Evolutionary conservation across 192 early-diverging fungal species (phyloP).

Genomic region (Podila epigama): DNA sequence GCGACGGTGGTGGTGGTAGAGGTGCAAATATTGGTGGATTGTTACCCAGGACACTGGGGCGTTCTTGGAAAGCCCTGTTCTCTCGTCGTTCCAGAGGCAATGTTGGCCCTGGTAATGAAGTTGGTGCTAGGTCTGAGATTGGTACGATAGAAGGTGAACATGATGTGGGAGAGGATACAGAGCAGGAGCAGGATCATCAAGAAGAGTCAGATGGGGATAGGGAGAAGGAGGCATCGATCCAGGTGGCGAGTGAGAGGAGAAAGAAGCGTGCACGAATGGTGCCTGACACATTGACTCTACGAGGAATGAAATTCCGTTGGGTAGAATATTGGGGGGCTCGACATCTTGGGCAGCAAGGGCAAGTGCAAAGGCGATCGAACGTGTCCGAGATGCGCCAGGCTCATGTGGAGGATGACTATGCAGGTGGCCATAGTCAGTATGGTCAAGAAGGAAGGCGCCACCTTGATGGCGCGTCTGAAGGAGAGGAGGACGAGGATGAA

Average conservation of each 20-base stretch:
- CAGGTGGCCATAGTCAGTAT: background rate
- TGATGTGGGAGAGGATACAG: too few relatives aligned
- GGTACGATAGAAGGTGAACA: too few relatives aligned
- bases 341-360: background rate
- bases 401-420: background rate
- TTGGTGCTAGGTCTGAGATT: too few relatives aligned
- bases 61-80: conserved; percentile 8
- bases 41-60: background rate
- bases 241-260: background rate
- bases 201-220: background rate
- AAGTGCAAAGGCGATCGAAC: too few relatives aligned
- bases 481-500: background rate
- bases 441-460: background rate
- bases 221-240: background rate
- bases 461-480: background rate
- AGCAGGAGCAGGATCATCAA: background rate
- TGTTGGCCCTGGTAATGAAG: too few relatives aligned
- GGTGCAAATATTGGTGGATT: too few relatives aligned
- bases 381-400: too few relatives aligned
- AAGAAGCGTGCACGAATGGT: background rate
- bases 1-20: too few relatives aligned
- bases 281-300: background rate
- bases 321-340: background rate
- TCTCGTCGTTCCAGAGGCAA: background rate
- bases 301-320: background rate